Percentiles rank a stretch among this genome's conserved stretches.
Conservation (phyloP, 495 filamentous ascomycete species). For the Neurospora sp. region DNA sequence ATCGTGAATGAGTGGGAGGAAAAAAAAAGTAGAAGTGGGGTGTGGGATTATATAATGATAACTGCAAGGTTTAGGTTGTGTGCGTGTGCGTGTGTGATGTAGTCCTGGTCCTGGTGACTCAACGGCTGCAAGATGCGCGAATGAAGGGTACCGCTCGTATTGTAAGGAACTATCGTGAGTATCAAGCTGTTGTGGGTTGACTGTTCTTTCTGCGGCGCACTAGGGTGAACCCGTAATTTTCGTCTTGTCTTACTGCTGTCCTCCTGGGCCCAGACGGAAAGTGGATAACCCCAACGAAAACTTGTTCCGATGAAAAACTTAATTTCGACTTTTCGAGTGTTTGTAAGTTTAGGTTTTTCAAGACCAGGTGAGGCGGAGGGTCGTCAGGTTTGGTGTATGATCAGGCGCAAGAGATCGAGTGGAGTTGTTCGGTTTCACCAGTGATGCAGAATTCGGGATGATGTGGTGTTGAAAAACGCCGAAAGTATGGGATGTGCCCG, state of each 20-base stretch:
- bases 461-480: not conserved
- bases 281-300: not conserved
- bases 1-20: not conserved
- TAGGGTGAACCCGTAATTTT: not conserved
- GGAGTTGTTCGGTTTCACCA: not conserved
- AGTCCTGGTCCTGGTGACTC: not conserved
- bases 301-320: not conserved
- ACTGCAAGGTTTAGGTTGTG: not conserved
- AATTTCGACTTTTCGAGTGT: not conserved
- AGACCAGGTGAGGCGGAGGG: not conserved
- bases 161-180: not conserved
- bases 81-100: not conserved
- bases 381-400: not conserved
- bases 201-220: not conserved
- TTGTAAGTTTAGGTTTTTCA: not conserved
- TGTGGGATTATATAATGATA: not conserved
- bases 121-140: not conserved
- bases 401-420: not conserved
- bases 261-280: not conserved
- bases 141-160: not conserved
- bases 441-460: not conserved
- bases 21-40: not conserved
- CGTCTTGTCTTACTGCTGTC: not conserved
- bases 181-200: not conserved
- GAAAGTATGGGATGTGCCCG: not conserved